Evolutionary conservation across 495 filamentous ascomycete genomes (phyloP).

Genomic region (Xylaria castorea): DNA sequence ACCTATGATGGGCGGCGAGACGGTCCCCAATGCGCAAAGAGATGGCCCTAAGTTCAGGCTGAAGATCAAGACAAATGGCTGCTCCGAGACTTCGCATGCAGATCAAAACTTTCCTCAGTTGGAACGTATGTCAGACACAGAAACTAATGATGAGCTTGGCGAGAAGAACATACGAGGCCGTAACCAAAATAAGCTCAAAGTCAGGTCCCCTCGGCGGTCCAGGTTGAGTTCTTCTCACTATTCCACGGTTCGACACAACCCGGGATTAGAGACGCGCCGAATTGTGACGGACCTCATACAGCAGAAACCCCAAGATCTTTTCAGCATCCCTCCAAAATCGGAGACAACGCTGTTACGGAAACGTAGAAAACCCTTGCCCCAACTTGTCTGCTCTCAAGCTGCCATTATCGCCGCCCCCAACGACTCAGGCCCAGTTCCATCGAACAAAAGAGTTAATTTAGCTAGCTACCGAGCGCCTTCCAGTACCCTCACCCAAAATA

Average conservation of each 20-base stretch:
- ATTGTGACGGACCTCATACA: conserved; percentile 25
- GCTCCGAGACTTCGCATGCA: conserved; percentile 27
- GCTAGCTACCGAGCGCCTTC: neutral
- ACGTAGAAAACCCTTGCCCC: conserved; percentile 24
- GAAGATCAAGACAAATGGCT: conserved; percentile 38
- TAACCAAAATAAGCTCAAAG: conserved; percentile 36
- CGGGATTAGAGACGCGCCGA: conserved; percentile 9
- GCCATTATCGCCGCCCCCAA: neutral
- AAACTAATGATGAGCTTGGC: neutral
- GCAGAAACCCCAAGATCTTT: conserved; percentile 36
- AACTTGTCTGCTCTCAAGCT: conserved; percentile 7
- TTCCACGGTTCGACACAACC: conserved; percentile 31
- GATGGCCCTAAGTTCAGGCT: conserved; percentile 43
- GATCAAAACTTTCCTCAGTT: neutral
- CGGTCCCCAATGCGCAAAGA: conserved; percentile 20
- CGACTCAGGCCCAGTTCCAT: neutral
- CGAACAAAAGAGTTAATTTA: neutral
- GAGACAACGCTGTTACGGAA: conserved; percentile 17
- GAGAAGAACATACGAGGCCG: conserved; percentile 17
- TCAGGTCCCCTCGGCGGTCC: conserved; percentile 36
- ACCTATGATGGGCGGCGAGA: neutral
- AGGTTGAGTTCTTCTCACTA: conserved; percentile 26
- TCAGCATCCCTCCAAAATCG: conserved; percentile 24
- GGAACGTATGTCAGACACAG: neutral
- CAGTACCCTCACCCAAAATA: neutral